Base-by-base conservation (phyloP, 78 protist genomes). In the Dictyostelium citrinum region DNA sequence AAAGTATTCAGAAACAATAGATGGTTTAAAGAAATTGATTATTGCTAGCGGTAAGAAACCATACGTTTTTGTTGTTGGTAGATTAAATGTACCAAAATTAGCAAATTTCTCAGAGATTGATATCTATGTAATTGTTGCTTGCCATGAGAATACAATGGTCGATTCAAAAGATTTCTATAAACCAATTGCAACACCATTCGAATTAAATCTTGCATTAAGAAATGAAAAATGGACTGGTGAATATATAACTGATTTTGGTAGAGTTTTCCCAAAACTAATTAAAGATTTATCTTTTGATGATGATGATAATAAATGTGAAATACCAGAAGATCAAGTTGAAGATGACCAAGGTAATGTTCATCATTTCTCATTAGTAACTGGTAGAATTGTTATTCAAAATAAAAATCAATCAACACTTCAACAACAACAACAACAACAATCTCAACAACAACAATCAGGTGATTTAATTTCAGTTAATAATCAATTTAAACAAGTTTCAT, bases 41-140 rank as follows among this genome's bases (percentile, higher is more conserved):
- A 12, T 72, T 0, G 49, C 31, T 0, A 71, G 91, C 2, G 98
- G 96, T 27, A 95, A 95, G 93, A 95, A 90, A 64, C 76, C 64
- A 37, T 96, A 94, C 84, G 92, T 91, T 17, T 83, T 97, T 33
- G 78, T 96, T 7, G 86, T 97, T 72, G 98, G 98, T 43, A 96
- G 96, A 75, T 76, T 97, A 41, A 97, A 97, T 67, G 91, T 80
- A 14, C 93, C 97, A 49, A 97, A 97, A 94, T 67, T 97, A 64
- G 98, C 98, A 9, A 97, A 97, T 72, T 97, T 97, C 33, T 33
- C 70, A 83, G 98, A 97, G 86, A 84, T 97, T 39, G 98, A 96
- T 67, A 76, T 84, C 8, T 97, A 55, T 51, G 98, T 96, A 1
- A 43, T 94, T 45, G 91, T 97, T 17, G 98, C 98, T 49, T 97